Evolutionary conservation across 805 yeast genomes (phyloP).

Genomic region (Priceomyces medius): DNA sequence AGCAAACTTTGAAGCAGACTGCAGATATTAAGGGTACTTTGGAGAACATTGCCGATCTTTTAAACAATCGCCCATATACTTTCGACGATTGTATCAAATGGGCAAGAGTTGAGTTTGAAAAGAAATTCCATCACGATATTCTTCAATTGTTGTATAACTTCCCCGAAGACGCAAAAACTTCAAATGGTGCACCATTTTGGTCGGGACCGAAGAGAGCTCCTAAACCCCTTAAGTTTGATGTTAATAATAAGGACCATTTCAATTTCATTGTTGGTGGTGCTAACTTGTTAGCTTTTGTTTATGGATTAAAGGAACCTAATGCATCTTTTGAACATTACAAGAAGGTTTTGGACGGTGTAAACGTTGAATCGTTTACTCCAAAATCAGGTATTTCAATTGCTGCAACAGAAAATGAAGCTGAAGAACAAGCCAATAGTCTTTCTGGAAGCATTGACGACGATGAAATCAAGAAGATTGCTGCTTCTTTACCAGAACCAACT

Average conservation of each 20-base stretch:
- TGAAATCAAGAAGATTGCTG: conserved; percentile 66
- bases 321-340: conserved; percentile 52
- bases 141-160: conserved; percentile 88
- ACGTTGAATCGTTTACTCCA: conserved; percentile 63
- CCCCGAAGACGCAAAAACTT: conserved; percentile 90
- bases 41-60: conserved; percentile 73
- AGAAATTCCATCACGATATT: conserved; percentile 80
- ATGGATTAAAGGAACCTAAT: conserved; percentile 80
- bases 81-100: conserved; percentile 94
- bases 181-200: conserved; percentile 95
- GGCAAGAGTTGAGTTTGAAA: conserved; percentile 90
- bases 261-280: conserved; percentile 88
- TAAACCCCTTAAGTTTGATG: conserved; percentile 73
- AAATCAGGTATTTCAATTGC: conserved; percentile 76
- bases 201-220: conserved; percentile 98
- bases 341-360: conserved; percentile 49
- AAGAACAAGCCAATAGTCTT: conserved; percentile 59
- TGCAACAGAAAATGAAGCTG: conserved; percentile 83
- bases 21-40: conserved; percentile 88
- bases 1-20: conserved; percentile 84
- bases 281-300: conserved; percentile 83
- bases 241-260: conserved; percentile 72
- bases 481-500: conserved; percentile 83
- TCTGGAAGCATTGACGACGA: conserved; percentile 53
- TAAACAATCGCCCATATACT: conserved; percentile 78